These are phyloP conservation scores for Alternaria tenuissima DNA, from an alignment of 2,329 filamentous ascomycete species.

Conservation along the genomic window DNA sequence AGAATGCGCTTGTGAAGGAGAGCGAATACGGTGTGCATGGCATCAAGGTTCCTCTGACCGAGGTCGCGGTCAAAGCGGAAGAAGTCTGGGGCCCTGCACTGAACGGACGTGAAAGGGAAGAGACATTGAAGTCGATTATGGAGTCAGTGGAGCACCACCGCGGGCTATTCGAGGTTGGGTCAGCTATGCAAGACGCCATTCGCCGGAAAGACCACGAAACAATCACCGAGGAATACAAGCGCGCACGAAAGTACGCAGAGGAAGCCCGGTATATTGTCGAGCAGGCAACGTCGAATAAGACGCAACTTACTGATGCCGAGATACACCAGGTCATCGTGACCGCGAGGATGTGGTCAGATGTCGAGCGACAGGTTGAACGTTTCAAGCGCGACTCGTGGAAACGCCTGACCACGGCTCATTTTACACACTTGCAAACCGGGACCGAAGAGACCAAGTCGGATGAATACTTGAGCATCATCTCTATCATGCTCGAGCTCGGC, in stretches of 20 bases:
- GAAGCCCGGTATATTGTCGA: constrained; percentile 76
- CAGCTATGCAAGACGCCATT: constrained; percentile 81
- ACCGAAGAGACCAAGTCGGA: constrained; percentile 66
- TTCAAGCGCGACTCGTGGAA: constrained; percentile 94
- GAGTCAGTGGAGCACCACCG: constrained; percentile 79
- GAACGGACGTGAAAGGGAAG: constrained; percentile 89
- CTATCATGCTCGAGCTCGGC: constrained; percentile 87
- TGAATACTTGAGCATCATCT: constrained; percentile 92
- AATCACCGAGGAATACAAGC: constrained; percentile 84
- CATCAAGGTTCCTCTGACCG: constrained; percentile 86
- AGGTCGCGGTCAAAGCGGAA: constrained; percentile 92
- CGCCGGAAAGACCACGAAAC: constrained; percentile 90
- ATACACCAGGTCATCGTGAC: constrained; percentile 87
- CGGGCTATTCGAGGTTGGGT: constrained; percentile 82
- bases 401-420: constrained; percentile 74
- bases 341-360: constrained; percentile 93
- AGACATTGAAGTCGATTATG: constrained; percentile 80
- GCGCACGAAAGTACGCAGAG: constrained; percentile 82
- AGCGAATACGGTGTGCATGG: constrained; percentile 61
- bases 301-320: constrained; percentile 76
- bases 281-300: constrained; percentile 56
- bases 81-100: constrained; percentile 97
- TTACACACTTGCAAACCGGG: constrained; percentile 56
- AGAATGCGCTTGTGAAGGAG: constrained; percentile 91
- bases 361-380: constrained; percentile 81